These are phyloP conservation scores for Amanita inopinata DNA, from an alignment of 768 basidiomycete genomes.

Conservation along the genomic window DNA sequence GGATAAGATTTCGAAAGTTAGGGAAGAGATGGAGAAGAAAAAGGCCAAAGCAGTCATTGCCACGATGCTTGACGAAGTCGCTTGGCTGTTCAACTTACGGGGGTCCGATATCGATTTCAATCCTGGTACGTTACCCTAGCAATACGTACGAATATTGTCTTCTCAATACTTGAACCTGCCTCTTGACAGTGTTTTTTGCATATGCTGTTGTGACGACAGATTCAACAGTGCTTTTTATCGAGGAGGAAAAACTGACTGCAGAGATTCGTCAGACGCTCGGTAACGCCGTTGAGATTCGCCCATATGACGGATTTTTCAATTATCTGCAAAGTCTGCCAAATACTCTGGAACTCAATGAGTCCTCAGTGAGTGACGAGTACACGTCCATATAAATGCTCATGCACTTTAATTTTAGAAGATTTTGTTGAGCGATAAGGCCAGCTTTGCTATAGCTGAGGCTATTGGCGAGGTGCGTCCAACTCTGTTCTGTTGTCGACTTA, in stretches of 20 bases:
- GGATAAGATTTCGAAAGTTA: conserved; percentile 59
- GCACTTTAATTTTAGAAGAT: conserved; percentile 41
- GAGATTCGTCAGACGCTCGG: conserved; percentile 40
- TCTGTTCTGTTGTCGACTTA: conserved; percentile 2
- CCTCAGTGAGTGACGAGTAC: conserved; percentile 19
- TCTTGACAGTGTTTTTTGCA: conserved; percentile 72
- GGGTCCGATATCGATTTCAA: conserved; percentile 91
- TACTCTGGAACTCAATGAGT: conserved; percentile 23
- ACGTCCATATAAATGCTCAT: conserved; percentile 2
- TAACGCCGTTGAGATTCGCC: conserved; percentile 47
- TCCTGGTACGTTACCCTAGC: conserved; percentile 25
- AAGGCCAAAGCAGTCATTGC: conserved; percentile 68
- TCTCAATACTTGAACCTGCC: not conserved
- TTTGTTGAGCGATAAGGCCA: conserved; percentile 68
- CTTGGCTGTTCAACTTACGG: conserved; percentile 90
- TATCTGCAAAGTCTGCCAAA: conserved; percentile 45
- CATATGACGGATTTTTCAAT: conserved; percentile 61
- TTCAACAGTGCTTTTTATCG: conserved; percentile 59
- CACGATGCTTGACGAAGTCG: conserved; percentile 88
- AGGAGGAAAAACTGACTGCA: conserved; percentile 40
- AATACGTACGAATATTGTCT: not conserved
- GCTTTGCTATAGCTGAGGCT: conserved; percentile 73
- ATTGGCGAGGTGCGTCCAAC: conserved; percentile 50
- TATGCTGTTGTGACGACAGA: conserved; percentile 69
- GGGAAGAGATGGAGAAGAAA: conserved; percentile 55